phyloP scores from a whole-genome alignment of 495 filamentous ascomycete species.

The Trichoderma reesei region DNA sequence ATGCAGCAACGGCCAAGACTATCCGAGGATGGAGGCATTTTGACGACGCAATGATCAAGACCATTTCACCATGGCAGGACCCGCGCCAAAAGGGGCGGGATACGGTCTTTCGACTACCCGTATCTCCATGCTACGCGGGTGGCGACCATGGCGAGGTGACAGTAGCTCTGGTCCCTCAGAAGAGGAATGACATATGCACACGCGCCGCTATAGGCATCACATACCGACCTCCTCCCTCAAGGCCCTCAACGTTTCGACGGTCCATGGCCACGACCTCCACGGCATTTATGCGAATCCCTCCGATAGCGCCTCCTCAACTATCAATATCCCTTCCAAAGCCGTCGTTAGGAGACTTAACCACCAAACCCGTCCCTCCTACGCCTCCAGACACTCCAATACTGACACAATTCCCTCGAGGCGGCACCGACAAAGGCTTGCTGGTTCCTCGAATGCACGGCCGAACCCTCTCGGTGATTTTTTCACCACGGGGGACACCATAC shows the following conservation, averaged over 20 bases:
- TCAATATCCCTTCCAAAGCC: constrained; percentile 14
- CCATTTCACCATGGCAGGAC: constrained; percentile 44
- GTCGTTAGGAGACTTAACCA: constrained; percentile 30
- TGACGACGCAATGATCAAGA: constrained; percentile 38
- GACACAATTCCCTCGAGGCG: neutral
- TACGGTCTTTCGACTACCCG: constrained; percentile 24
- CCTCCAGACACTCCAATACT: constrained; percentile 21
- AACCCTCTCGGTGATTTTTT: constrained; percentile 47
- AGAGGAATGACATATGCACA: constrained; percentile 48
- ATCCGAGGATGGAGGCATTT: constrained; percentile 61
- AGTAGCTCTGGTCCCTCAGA: constrained; percentile 52
- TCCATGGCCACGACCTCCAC: constrained; percentile 20
- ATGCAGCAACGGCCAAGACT: constrained; percentile 48
- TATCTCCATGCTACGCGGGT: constrained; percentile 36
- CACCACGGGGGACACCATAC: constrained; percentile 49
- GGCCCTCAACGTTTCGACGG: neutral
- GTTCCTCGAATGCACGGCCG: constrained; percentile 15
- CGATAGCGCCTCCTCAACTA: constrained; percentile 12
- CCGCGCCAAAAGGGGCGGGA: constrained; percentile 33
- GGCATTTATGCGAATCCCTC: constrained; percentile 22
- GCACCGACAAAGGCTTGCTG: neutral
- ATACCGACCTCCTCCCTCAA: constrained; percentile 43
- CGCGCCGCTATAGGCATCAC: constrained; percentile 64
- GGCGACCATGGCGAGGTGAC: constrained; percentile 52
- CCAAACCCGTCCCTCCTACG: constrained; percentile 34